Evolutionary conservation across 768 basidiomycete species (phyloP).

Genomic region (Macrocybe gigantea): DNA sequence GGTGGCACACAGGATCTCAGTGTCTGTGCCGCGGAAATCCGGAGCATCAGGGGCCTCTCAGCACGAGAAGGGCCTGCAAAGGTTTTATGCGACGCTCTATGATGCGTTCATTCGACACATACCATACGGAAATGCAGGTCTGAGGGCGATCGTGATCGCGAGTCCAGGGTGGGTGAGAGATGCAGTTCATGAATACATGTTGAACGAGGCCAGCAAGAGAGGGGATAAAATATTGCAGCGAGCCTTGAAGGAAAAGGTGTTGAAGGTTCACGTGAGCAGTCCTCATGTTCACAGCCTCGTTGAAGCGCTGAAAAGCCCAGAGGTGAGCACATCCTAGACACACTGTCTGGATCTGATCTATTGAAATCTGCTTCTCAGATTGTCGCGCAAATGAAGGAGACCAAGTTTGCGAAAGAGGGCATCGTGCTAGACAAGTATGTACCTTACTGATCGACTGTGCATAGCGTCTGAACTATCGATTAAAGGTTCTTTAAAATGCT

Average conservation of each 20-base stretch:
- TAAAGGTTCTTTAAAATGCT: conserved; percentile 97
- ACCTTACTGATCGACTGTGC: background rate
- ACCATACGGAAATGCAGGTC: conserved; percentile 63
- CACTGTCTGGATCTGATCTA: background rate
- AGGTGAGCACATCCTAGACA: conserved; percentile 45
- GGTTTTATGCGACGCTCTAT: conserved; percentile 82
- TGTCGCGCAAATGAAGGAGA: conserved; percentile 75
- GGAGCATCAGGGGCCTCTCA: conserved; percentile 75
- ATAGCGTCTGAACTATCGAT: conserved; percentile 3
- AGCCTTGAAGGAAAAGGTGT: conserved; percentile 72
- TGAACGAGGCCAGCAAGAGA: conserved; percentile 72
- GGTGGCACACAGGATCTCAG: conserved; percentile 83
- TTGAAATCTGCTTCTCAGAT: conserved; percentile 38
- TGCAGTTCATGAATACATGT: conserved; percentile 76
- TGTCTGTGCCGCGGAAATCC: conserved; percentile 87
- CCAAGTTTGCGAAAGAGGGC: conserved; percentile 94
- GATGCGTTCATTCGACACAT: conserved; percentile 87
- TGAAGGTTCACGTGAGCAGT: conserved; percentile 89
- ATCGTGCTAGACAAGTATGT: conserved; percentile 80
- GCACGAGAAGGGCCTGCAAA: conserved; percentile 86
- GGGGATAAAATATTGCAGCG: conserved; percentile 80
- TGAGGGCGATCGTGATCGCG: conserved; percentile 92
- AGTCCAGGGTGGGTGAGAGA: conserved; percentile 97
- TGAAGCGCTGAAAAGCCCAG: conserved; percentile 91
- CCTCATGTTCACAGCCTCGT: conserved; percentile 94